Conservation (phyloP, 78 protist genomes). For the Dictyostelium firmibasis region DNA sequence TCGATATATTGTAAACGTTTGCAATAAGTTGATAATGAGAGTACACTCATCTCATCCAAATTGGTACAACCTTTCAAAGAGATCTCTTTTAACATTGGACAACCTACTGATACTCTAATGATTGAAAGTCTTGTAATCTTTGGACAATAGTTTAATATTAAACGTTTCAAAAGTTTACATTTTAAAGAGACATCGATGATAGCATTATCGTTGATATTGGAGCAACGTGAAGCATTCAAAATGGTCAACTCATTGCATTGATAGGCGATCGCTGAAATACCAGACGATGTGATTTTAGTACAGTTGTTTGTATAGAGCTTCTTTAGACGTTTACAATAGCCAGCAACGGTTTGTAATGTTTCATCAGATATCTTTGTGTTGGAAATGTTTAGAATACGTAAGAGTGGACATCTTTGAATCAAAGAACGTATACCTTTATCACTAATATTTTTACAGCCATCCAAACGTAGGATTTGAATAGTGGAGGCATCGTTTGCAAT, state of each 20-base stretch:
- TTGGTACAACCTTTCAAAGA: conserved; percentile 3
- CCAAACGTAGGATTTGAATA: conserved; percentile 24
- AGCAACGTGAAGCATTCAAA: background rate
- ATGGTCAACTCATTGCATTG: conserved; percentile 19
- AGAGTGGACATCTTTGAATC: background rate
- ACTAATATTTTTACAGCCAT: conserved; percentile 37
- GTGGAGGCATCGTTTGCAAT: background rate
- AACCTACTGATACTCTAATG: conserved; percentile 26
- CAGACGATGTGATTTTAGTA: background rate
- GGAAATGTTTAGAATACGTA: conserved; percentile 19
- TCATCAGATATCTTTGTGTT: conserved; percentile 21
- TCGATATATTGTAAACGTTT: conserved; percentile 8
- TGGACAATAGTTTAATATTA: background rate
- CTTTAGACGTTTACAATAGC: conserved; percentile 12
- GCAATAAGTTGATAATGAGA: conserved; percentile 49
- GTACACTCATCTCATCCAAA: conserved; percentile 45
- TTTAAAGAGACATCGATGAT: conserved; percentile 24
- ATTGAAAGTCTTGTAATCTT: conserved; percentile 31
- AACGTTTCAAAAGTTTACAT: conserved; percentile 13
- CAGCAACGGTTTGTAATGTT: conserved; percentile 1
- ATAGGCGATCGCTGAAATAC: background rate
- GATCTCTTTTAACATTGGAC: conserved; percentile 42
- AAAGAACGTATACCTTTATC: conserved; percentile 48
- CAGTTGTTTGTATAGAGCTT: background rate
- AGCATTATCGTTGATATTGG: conserved; percentile 3